A percentile compares a stretch with the other conserved stretches of the same genome.
Evolutionary conservation across 148 eudicot genomes (phyloP).

Genomic region (Heliosperma pusillum): DNA sequence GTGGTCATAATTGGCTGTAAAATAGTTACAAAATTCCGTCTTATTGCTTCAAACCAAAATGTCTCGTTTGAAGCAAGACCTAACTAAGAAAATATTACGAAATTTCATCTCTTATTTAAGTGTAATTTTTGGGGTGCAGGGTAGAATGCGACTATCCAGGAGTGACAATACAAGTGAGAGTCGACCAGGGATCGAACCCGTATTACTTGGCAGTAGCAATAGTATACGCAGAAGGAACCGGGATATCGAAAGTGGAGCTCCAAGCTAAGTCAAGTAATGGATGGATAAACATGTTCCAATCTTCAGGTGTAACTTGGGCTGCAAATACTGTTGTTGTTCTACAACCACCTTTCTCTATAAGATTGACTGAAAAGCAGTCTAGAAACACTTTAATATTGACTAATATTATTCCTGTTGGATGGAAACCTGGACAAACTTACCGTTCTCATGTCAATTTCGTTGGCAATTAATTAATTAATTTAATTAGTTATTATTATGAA

Average conservation of each 20-base stretch:
- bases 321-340: conserved; percentile 24
- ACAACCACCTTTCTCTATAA: conserved; percentile 48
- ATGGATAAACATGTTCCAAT: conserved; percentile 42
- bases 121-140: conserved; percentile 23
- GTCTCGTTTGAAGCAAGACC: no score
- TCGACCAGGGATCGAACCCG: conserved; percentile 53
- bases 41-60: no score
- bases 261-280: conserved; percentile 16
- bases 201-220: conserved; percentile 44
- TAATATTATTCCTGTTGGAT: conserved; percentile 51
- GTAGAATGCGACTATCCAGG: conserved; percentile 55
- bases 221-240: conserved; percentile 49
- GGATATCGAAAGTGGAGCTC: conserved; percentile 41
- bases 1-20: no score
- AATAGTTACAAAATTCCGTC: no score
- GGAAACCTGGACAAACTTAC: conserved; percentile 52
- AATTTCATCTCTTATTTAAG: no score
- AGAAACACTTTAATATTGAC: conserved; percentile 33
- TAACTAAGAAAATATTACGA: no score
- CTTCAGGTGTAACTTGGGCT: conserved; percentile 63
- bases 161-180: conserved; percentile 35
- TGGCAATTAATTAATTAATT: neutral
- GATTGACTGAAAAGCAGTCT: conserved; percentile 32
- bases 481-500: neutral
- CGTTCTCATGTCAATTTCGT: conserved; percentile 54